Conservation (phyloP, 1,284 basidiomycete species). For the Nidula niveotomentosa region DNA sequence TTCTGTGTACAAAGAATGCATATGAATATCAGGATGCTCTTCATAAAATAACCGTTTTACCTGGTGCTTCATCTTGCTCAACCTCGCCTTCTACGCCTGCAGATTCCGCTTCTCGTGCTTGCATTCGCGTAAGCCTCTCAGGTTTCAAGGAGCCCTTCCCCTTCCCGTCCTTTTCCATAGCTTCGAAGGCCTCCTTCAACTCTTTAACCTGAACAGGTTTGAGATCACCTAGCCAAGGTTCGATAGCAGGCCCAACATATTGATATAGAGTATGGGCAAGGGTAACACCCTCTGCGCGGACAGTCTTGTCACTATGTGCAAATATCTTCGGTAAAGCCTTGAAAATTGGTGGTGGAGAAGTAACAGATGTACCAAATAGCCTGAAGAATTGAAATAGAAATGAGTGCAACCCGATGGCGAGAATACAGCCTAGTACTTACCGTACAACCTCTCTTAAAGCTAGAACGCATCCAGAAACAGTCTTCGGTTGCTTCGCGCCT, state of each 20-base stretch:
- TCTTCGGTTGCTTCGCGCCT: conserved; percentile 92
- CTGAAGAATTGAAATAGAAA: conserved; percentile 37
- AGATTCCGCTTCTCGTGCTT: conserved; percentile 71
- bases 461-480: conserved; percentile 80
- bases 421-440: conserved; percentile 24
- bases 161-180: conserved; percentile 79
- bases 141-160: conserved; percentile 83
- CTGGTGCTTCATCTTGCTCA: conserved; percentile 21
- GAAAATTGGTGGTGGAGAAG: conserved; percentile 79
- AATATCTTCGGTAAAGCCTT: conserved; percentile 94
- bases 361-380: conserved; percentile 78
- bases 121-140: conserved; percentile 77
- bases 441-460: conserved; percentile 79
- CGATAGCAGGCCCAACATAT: conserved; percentile 87
- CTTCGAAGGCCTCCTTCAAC: conserved; percentile 88
- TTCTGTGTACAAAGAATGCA: conserved; percentile 25
- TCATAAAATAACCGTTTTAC: conserved; percentile 28
- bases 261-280: conserved; percentile 84
- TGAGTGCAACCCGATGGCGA: not conserved
- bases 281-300: conserved; percentile 87
- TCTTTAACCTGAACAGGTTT: conserved; percentile 99
- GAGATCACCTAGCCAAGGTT: conserved; percentile 86
- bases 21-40: conserved; percentile 2
- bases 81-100: conserved; percentile 42
- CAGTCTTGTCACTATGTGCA: conserved; percentile 93